Percentiles rank a stretch among this genome's conserved stretches.
Evolutionary conservation across 2,329 filamentous ascomycete genomes (phyloP).

Genomic region (Neopestalotiopsis sp.): DNA sequence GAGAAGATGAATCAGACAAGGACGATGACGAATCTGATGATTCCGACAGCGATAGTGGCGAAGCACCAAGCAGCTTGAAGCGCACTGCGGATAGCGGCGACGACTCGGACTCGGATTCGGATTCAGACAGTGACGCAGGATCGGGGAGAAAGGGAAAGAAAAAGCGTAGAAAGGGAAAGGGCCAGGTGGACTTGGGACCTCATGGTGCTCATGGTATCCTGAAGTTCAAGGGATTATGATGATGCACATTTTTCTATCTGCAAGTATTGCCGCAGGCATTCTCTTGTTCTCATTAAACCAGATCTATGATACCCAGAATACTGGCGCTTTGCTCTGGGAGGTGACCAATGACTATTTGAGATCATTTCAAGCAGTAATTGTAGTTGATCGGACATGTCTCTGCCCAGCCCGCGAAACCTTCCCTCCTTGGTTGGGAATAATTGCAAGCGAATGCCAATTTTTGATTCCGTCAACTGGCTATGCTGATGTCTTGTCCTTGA

Average conservation of each 20-base stretch:
- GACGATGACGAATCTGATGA: conserved; percentile 53
- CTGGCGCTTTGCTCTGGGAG: background rate
- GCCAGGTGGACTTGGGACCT: conserved; percentile 47
- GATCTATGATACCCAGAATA: background rate
- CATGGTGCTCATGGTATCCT: conserved; percentile 58
- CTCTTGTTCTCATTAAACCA: background rate
- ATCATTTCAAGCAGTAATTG: background rate
- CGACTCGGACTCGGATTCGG: conserved; percentile 40
- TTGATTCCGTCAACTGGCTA: background rate
- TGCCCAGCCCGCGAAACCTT: background rate
- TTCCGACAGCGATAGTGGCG: conserved; percentile 33
- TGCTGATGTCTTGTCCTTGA: conserved; percentile 33
- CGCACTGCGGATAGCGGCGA: conserved; percentile 44
- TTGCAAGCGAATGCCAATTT: background rate
- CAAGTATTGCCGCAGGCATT: background rate
- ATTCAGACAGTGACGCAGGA: conserved; percentile 51
- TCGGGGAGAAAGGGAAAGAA: conserved; percentile 47
- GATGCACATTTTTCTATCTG: background rate
- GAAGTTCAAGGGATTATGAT: conserved; percentile 52
- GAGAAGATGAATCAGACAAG: conserved; percentile 52
- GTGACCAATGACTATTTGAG: background rate
- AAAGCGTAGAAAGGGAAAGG: conserved; percentile 50
- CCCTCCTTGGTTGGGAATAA: too few relatives aligned
- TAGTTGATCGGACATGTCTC: background rate
- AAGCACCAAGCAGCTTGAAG: conserved; percentile 33